Conservation (phyloP, 2,329 filamentous ascomycete species). For the Gaeumannomyces sp. region DNA sequence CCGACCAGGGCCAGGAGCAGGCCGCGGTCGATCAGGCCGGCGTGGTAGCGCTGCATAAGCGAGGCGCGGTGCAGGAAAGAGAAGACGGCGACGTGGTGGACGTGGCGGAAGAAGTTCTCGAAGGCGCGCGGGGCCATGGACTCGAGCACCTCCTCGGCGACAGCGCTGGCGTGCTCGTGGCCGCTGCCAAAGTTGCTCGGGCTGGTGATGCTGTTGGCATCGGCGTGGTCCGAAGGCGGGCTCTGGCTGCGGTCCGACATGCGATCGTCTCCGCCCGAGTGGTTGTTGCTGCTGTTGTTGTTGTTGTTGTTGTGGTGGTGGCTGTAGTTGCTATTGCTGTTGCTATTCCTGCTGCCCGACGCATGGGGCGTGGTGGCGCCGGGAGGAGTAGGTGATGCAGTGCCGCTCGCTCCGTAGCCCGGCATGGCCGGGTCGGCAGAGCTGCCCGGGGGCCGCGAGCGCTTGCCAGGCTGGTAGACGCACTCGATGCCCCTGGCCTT, state of each 20-base stretch:
- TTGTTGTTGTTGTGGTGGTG: conserved; percentile 1
- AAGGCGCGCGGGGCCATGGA: conserved; percentile 46
- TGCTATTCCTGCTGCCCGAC: not conserved
- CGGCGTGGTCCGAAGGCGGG: conserved; percentile 11
- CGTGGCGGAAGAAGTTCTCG: conserved; percentile 51
- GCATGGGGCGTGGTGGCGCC: not conserved
- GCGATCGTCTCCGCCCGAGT: not conserved
- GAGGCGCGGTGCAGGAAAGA: conserved; percentile 54
- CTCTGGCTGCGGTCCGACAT: conserved; percentile 6
- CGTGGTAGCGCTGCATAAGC: conserved; percentile 52
- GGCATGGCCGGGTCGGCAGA: conserved; percentile 16
- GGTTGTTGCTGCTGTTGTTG: not conserved
- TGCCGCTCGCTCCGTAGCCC: conserved; percentile 21
- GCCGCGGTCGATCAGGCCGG: conserved; percentile 48
- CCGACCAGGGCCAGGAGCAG: conserved; percentile 49
- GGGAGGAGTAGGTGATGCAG: conserved; percentile 5
- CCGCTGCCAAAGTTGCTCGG: conserved; percentile 14
- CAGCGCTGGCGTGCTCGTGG: conserved; percentile 13
- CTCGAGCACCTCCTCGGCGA: conserved; percentile 37
- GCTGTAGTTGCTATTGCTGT: not conserved
- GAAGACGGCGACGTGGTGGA: conserved; percentile 54
- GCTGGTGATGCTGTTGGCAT: conserved; percentile 20
- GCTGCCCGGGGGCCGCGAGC: conserved; percentile 21
- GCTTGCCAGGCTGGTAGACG: conserved; percentile 45
- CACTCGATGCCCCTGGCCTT: conserved; percentile 49